These are phyloP conservation scores for Vitis hybrid DNA, from an alignment of 177 flowering plant genomes.

Conservation along the genomic window DNA sequence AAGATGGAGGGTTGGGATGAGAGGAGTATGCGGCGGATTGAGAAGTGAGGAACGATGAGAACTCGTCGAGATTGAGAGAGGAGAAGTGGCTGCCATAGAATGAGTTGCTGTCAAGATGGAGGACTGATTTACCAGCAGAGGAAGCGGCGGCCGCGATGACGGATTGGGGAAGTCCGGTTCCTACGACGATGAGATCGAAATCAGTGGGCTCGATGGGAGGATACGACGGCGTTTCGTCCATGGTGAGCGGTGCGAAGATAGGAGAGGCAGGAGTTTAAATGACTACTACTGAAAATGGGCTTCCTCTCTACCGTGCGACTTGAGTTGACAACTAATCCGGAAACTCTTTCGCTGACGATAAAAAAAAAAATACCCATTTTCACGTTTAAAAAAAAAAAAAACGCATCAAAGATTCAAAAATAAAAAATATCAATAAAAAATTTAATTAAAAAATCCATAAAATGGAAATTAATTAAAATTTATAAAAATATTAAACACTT, in stretches of 20 bases:
- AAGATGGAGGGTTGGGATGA: slow-evolving; percentile 3
- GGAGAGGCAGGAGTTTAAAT: too few species aligned
- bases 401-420: too few species aligned
- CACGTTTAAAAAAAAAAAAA: too few species aligned
- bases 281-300: too few species aligned
- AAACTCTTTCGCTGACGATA: too few species aligned
- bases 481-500: too few species aligned
- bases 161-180: slow-evolving; percentile 83
- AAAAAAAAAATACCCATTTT: too few species aligned
- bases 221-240: slow-evolving; percentile 34
- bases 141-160: slow-evolving; percentile 81
- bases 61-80: slow-evolving; percentile 52
- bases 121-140: slow-evolving; percentile 68
- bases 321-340: too few species aligned
- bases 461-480: too few species aligned
- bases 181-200: slow-evolving; percentile 73
- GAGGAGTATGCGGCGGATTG: slow-evolving; percentile 20
- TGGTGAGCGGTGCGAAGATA: slow-evolving; percentile 8
- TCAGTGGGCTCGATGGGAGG: slow-evolving; percentile 72
- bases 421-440: too few species aligned
- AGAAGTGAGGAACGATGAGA: slow-evolving; percentile 48
- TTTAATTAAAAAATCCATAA: too few species aligned
- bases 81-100: slow-evolving; percentile 74
- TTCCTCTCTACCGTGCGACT: too few species aligned
- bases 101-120: slow-evolving; percentile 77